A percentile compares a stretch with the other conserved stretches of the same genome.
Conservation (phyloP, 306 rosid genomes). For the Vigna reflexopilosa region DNA sequence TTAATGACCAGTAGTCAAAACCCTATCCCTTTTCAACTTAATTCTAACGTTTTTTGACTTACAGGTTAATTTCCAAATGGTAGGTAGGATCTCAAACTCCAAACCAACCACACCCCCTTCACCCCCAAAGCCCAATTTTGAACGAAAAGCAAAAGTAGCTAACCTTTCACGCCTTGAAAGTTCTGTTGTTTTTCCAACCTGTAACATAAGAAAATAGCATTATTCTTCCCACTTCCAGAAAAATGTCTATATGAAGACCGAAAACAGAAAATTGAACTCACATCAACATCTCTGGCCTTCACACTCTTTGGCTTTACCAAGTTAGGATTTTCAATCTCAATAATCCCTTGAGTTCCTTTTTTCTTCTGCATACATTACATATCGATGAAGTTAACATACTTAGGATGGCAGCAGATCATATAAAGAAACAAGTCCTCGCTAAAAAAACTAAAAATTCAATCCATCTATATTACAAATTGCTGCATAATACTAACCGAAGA, state of each 20-base stretch:
- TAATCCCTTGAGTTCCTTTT: constrained; percentile 85
- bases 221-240: constrained; percentile 21
- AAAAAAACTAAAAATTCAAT: neutral
- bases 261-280: constrained; percentile 50
- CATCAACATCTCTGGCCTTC: constrained; percentile 83
- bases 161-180: constrained; percentile 99
- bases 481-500: constrained; percentile 51
- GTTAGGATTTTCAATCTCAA: constrained; percentile 95
- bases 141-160: constrained; percentile 37
- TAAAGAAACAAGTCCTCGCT: constrained; percentile 13
- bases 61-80: neutral
- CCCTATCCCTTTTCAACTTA: neutral
- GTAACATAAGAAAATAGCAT: constrained; percentile 41
- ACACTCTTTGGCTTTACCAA: constrained; percentile 74
- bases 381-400: constrained; percentile 24
- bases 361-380: constrained; percentile 62
- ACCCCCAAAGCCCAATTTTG: neutral
- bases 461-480: constrained; percentile 18
- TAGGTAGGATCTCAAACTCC: neutral
- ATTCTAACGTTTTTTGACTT: neutral
- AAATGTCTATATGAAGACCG: constrained; percentile 18
- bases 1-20: neutral
- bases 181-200: constrained; percentile 82
- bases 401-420: neutral
- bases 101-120: no score